Conservation (phyloP, 176 grass and related monocot species). For the Aegilops sharonensis region DNA sequence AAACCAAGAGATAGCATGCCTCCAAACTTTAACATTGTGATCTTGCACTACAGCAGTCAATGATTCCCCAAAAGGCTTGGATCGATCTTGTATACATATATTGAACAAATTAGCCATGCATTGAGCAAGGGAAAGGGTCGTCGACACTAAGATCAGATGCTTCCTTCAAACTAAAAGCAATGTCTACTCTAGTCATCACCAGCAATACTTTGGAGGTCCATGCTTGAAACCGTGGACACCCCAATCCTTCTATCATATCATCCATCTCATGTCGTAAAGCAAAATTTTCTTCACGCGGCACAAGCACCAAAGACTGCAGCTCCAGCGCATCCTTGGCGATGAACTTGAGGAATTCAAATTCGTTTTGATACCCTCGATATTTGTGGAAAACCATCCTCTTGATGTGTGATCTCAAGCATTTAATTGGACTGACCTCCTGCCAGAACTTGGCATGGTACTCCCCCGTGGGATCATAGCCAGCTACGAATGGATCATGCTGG, state of each 20-base stretch:
- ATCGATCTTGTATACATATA: not conserved
- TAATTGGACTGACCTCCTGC: not conserved
- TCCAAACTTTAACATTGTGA: not conserved
- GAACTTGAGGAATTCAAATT: slow-evolving; percentile 2
- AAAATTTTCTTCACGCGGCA: not conserved
- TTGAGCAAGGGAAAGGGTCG: not conserved
- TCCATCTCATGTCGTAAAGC: not conserved
- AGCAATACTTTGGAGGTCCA: not conserved
- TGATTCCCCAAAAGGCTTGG: not conserved
- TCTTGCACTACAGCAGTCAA: not conserved
- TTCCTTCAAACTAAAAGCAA: not conserved
- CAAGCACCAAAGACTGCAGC: not conserved
- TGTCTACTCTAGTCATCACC: not conserved
- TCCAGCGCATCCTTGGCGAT: not conserved
- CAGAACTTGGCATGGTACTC: not conserved
- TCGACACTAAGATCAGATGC: not conserved
- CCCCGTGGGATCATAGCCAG: not conserved
- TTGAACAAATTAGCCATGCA: not conserved
- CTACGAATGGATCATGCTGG: not conserved
- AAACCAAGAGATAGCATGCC: no score
- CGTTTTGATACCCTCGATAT: not conserved
- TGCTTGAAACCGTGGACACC: not conserved
- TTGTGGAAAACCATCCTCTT: slow-evolving; percentile 12
- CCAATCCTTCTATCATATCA: not conserved
- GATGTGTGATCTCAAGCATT: slow-evolving; percentile 12